Conservation (phyloP, 2,329 filamentous ascomycete genomes). For the Paracoccidioides lutzii region DNA sequence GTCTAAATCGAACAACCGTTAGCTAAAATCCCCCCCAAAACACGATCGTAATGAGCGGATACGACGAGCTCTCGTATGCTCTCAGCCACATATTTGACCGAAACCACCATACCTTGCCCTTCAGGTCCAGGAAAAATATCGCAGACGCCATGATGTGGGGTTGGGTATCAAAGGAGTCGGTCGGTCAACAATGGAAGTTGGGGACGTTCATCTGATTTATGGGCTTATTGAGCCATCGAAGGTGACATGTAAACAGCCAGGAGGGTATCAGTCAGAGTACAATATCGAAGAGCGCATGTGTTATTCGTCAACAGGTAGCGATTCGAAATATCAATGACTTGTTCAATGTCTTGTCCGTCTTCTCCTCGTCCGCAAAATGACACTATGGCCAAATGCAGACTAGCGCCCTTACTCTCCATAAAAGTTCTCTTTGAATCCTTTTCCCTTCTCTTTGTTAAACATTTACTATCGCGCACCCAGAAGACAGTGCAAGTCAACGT, state of each 20-base stretch:
- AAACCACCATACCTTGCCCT: conserved; percentile 75
- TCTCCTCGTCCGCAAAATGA: not conserved
- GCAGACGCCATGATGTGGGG: conserved; percentile 73
- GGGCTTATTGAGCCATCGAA: conserved; percentile 2
- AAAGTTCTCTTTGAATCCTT: conserved; percentile 13
- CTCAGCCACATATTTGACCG: not conserved
- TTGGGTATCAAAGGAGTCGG: not conserved
- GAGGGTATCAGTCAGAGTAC: not conserved
- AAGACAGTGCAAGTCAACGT: conserved; percentile 78
- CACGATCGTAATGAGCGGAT: not conserved
- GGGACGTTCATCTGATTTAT: not conserved
- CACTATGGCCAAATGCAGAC: conserved; percentile 6
- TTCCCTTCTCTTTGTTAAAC: conserved; percentile 28
- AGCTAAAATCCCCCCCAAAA: conserved; percentile 5
- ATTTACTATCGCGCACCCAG: conserved; percentile 52
- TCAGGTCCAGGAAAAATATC: conserved; percentile 95
- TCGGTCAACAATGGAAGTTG: conserved; percentile 5
- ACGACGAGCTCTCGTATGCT: not conserved
- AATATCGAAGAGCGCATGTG: not conserved
- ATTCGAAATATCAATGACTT: not conserved
- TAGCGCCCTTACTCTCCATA: conserved; percentile 11
- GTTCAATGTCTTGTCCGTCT: not conserved
- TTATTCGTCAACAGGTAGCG: not conserved
- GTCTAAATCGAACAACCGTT: conserved; percentile 46
- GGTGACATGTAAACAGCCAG: not conserved